Percentiles rank a stretch among this genome's conserved stretches.
Conservation (phyloP, 768 basidiomycete species). For the Hypsizygus marmoreus region DNA sequence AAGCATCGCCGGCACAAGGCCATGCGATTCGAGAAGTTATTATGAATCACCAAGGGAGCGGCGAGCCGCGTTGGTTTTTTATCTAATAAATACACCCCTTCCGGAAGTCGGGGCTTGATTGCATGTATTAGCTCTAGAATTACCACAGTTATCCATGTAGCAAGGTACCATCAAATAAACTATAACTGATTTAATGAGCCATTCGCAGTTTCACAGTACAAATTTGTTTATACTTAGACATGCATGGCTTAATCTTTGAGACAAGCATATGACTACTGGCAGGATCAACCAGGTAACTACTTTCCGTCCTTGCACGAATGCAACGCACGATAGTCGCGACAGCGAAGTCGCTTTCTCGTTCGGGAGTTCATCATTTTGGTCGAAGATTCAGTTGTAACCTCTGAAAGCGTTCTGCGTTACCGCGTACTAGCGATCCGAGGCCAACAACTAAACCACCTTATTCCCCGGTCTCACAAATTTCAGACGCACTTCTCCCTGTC, state of each 20-base stretch:
- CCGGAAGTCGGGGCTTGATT: conserved; percentile 68
- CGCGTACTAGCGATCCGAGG: conserved; percentile 21
- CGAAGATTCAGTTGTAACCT: conserved; percentile 23
- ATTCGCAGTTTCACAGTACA: conserved; percentile 80
- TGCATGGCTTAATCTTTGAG: conserved; percentile 85
- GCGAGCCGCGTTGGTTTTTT: conserved; percentile 65
- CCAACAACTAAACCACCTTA: conserved; percentile 38
- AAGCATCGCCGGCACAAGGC: conserved; percentile 73
- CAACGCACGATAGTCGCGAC: conserved; percentile 9
- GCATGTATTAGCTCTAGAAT: conserved; percentile 80
- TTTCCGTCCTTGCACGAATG: conserved; percentile 28
- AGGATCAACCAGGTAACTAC: conserved; percentile 85
- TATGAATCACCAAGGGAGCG: conserved; percentile 73
- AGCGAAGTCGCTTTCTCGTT: conserved; percentile 23
- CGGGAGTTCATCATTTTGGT: conserved; percentile 26
- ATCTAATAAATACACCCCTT: conserved; percentile 77
- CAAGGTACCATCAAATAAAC: conserved; percentile 77
- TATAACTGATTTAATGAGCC: conserved; percentile 85
- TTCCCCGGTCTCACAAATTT: conserved; percentile 50
- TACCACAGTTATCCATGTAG: conserved; percentile 82
- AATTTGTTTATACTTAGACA: conserved; percentile 76
- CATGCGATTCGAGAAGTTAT: conserved; percentile 74
- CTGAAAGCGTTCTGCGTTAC: conserved; percentile 9
- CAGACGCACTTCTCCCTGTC: conserved; percentile 29
- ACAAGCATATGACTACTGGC: conserved; percentile 86